phyloP scores from a whole-genome alignment of 2,329 filamentous ascomycete species.

The Karstenula rhodostoma region DNA sequence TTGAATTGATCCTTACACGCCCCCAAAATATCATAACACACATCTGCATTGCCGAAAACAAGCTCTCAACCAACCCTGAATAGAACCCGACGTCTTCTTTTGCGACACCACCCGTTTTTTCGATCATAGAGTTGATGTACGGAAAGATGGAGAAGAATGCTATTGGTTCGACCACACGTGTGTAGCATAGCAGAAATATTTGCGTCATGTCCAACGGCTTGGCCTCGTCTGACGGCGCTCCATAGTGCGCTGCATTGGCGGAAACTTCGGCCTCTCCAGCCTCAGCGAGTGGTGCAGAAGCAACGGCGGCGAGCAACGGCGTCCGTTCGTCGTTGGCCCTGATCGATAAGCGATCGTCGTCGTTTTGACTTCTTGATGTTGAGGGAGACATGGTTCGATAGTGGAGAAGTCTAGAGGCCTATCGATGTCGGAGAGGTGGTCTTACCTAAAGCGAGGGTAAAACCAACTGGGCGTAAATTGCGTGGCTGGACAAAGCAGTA shows the following conservation, averaged over 20 bases:
- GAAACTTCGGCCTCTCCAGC: slow-evolving; percentile 17
- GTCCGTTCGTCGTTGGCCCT: slow-evolving; percentile 36
- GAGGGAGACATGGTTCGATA: slow-evolving; percentile 1
- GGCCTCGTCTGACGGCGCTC: slow-evolving; percentile 27
- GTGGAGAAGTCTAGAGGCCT: not conserved
- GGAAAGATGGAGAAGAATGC: slow-evolving; percentile 87
- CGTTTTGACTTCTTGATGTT: not conserved
- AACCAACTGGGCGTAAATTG: not conserved
- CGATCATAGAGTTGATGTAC: slow-evolving; percentile 80
- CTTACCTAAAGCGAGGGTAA: not conserved
- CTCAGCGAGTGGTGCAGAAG: slow-evolving; percentile 26
- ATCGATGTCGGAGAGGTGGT: not conserved
- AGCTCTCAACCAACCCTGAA: slow-evolving; percentile 73
- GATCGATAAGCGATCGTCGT: not conserved
- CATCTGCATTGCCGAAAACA: slow-evolving; percentile 80
- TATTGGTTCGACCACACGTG: slow-evolving; percentile 75
- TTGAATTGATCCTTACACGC: slow-evolving; percentile 39
- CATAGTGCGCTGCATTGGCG: slow-evolving; percentile 8
- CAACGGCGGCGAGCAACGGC: slow-evolving; percentile 35
- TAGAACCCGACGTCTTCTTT: slow-evolving; percentile 80
- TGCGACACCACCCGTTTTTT: slow-evolving; percentile 68
- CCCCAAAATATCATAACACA: slow-evolving; percentile 81
- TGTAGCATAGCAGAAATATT: slow-evolving; percentile 76
- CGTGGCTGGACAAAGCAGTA: not conserved
- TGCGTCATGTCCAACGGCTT: slow-evolving; percentile 56